phyloP scores from a whole-genome alignment of 805 yeast genomes.

The Cephaloascus fragrans region DNA sequence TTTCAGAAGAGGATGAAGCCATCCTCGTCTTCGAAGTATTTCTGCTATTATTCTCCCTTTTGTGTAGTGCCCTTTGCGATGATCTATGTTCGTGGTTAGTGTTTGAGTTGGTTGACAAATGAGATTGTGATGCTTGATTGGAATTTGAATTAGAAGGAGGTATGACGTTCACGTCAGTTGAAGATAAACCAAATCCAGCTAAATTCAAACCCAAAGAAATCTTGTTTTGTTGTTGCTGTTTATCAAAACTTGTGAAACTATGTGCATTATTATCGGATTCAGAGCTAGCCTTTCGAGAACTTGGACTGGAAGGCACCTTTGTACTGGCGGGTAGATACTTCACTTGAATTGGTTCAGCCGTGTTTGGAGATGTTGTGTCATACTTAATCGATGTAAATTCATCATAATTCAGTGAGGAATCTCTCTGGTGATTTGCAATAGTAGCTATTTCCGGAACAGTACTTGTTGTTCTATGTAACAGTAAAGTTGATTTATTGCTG shows the following conservation, averaged over 20 bases:
- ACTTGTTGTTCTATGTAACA: not conserved
- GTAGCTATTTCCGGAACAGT: not conserved
- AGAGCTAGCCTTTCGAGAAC: not conserved
- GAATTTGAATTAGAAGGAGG: not conserved
- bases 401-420: constrained; percentile 5
- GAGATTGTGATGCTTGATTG: not conserved
- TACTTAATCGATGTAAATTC: constrained; percentile 28
- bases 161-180: not conserved
- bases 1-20: not conserved
- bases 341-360: constrained; percentile 21
- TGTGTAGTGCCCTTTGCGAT: not conserved
- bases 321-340: constrained; percentile 14
- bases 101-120: not conserved
- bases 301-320: not conserved
- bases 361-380: constrained; percentile 13
- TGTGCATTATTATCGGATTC: not conserved
- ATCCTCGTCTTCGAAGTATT: not conserved
- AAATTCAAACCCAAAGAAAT: not conserved
- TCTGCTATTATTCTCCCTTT: not conserved
- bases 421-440: not conserved
- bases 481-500: not conserved
- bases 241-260: not conserved
- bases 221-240: not conserved
- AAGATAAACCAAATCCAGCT: not conserved
- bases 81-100: not conserved